phyloP scores from a whole-genome alignment of 1,139 yeast genomes.

The Pichia sp. region DNA sequence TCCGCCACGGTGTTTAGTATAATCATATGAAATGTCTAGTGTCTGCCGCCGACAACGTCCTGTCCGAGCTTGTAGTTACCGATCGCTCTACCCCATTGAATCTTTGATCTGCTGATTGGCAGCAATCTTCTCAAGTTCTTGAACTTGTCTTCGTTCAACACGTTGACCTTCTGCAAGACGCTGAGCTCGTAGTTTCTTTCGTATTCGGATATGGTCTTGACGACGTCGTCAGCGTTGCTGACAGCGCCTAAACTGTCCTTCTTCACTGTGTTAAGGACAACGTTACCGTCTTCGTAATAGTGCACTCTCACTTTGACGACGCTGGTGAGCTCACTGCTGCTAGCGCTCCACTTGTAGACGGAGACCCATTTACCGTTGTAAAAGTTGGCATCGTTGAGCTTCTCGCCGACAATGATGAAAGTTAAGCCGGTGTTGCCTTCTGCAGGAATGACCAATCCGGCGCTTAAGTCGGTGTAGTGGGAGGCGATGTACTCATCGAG shows the following conservation, averaged over 20 bases:
- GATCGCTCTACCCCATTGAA: slow-evolving; percentile 94
- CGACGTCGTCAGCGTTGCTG: slow-evolving; percentile 36
- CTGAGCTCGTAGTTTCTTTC: slow-evolving; percentile 63
- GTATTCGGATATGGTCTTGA: slow-evolving; percentile 50
- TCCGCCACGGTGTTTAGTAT: no score
- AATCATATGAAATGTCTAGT: no score
- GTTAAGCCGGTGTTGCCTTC: slow-evolving; percentile 24
- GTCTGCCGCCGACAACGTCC: slow-evolving; percentile 58
- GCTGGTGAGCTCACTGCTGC: slow-evolving; percentile 46
- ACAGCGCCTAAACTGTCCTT: slow-evolving; percentile 14
- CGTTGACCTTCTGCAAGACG: slow-evolving; percentile 62
- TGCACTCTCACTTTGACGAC: slow-evolving; percentile 71
- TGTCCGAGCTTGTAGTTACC: slow-evolving; percentile 88
- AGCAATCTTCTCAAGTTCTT: slow-evolving; percentile 85
- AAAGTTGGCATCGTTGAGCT: slow-evolving; percentile 71
- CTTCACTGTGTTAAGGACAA: slow-evolving; percentile 62
- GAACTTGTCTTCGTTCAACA: slow-evolving; percentile 77
- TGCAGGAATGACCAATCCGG: slow-evolving; percentile 42
- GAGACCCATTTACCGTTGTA: slow-evolving; percentile 93
- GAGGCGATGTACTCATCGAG: slow-evolving; percentile 44
- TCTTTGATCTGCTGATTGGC: slow-evolving; percentile 88
- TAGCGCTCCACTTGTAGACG: slow-evolving; percentile 46
- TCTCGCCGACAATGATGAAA: slow-evolving; percentile 64
- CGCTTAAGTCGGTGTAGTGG: slow-evolving; percentile 54
- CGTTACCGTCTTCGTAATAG: slow-evolving; percentile 96